Percentiles rank a stretch among this genome's conserved stretches.
Conservation (phyloP, 148 eudicot genomes). For the Silene uniflora region DNA sequence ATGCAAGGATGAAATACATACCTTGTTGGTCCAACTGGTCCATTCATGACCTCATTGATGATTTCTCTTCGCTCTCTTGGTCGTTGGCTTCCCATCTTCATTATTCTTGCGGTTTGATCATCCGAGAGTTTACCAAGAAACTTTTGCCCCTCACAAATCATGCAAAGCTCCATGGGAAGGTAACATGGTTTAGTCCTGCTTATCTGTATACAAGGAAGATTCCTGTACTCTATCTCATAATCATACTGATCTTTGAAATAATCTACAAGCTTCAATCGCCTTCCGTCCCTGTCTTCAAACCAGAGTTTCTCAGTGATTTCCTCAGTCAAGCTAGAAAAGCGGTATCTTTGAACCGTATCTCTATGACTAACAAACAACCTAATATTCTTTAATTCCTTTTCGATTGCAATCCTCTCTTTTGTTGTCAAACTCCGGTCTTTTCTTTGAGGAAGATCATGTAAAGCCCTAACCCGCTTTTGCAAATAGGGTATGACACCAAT, state of each 20-base stretch:
- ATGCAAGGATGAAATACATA: constrained; percentile 18
- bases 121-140: constrained; percentile 89
- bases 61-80: constrained; percentile 75
- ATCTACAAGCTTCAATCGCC: constrained; percentile 44
- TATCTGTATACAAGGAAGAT: constrained; percentile 84
- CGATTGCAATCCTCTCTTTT: constrained; percentile 70
- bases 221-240: constrained; percentile 67
- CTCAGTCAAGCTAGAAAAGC: constrained; percentile 70
- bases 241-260: constrained; percentile 89
- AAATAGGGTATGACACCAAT: constrained; percentile 70
- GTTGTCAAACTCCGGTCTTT: constrained; percentile 42
- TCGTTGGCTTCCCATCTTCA: constrained; percentile 82
- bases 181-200: constrained; percentile 85
- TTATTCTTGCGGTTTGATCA: constrained; percentile 79
- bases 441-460: constrained; percentile 45
- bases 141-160: constrained; percentile 93
- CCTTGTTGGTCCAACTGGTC: constrained; percentile 88
- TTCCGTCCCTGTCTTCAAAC: constrained; percentile 76
- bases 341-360: constrained; percentile 71
- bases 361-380: constrained; percentile 87
- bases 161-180: constrained; percentile 95
- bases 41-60: constrained; percentile 69
- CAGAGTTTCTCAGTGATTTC: constrained; percentile 69
- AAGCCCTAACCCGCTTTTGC: constrained; percentile 59
- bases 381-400: constrained; percentile 66